Evolutionary conservation across 805 yeast genomes (phyloP).

Genomic region (Candida khao-thaluensis): DNA sequence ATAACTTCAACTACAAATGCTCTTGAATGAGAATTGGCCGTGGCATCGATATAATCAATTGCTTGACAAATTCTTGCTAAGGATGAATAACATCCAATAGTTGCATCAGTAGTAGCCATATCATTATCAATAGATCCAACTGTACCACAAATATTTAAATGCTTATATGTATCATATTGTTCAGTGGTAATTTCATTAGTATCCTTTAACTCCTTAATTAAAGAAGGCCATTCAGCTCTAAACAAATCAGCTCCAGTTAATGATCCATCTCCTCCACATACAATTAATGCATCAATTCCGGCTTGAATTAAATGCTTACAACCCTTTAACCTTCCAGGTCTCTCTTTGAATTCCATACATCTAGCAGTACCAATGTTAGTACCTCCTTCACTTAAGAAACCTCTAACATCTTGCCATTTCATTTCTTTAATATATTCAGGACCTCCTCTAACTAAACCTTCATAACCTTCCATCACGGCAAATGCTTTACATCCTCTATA

Average conservation of each 20-base stretch:
- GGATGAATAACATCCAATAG: constrained; percentile 95
- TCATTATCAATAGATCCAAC: constrained; percentile 98
- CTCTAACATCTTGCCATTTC: constrained; percentile 94
- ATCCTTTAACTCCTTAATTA: constrained; percentile 67
- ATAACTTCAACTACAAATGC: constrained; percentile 98
- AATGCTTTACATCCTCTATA: constrained; percentile 84
- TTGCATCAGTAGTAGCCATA: constrained; percentile 95
- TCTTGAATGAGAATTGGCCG: constrained; percentile 94
- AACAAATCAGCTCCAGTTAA: constrained; percentile 96
- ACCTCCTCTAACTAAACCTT: constrained; percentile 89
- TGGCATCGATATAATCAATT: constrained; percentile 95
- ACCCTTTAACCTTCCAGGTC: constrained; percentile 79
- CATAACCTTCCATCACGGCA: constrained; percentile 92
- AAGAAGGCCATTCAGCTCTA: constrained; percentile 91
- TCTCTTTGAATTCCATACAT: constrained; percentile 79
- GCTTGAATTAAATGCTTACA: constrained; percentile 79
- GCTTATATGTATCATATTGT: constrained; percentile 60
- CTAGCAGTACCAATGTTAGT: constrained; percentile 96
- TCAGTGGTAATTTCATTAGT: constrained; percentile 56
- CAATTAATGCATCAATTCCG: constrained; percentile 93
- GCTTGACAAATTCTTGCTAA: constrained; percentile 89
- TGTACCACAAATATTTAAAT: constrained; percentile 84
- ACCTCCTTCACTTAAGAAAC: constrained; percentile 91
- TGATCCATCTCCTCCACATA: constrained; percentile 99
- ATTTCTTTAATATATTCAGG: constrained; percentile 64